Percentiles rank a stretch among this genome's conserved stretches.
phyloP scores from a whole-genome alignment of 1,284 basidiomycete genomes.

The Hymenochaete sp. region DNA sequence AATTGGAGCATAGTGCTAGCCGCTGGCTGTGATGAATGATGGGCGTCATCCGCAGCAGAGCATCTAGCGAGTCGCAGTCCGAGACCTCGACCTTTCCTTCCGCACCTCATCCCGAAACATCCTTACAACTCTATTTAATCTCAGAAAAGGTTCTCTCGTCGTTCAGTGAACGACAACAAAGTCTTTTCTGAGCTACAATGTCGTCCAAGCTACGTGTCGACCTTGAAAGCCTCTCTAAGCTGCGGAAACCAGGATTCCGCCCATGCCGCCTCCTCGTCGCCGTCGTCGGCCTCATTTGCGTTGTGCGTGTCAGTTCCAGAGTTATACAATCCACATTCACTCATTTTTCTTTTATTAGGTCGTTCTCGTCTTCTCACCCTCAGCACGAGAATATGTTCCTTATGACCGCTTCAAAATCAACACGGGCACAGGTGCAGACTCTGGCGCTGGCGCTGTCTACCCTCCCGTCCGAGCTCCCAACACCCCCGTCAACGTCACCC shows the following conservation, averaged over 20 bases:
- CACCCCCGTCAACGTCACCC: constrained; percentile 7
- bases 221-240: constrained; percentile 4
- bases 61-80: background rate
- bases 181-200: constrained; percentile 7
- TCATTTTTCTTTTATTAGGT: too few species aligned
- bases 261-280: constrained; percentile 9
- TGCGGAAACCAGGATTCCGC: constrained; percentile 4
- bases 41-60: too few species aligned
- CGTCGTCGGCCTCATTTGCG: constrained; percentile 3
- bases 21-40: too few species aligned
- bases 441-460: too few species aligned
- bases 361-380: background rate
- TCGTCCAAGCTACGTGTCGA: constrained; percentile 7
- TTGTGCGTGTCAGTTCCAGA: background rate
- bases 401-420: constrained; percentile 8
- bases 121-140: background rate
- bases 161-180: too few species aligned
- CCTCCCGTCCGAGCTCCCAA: constrained; percentile 1
- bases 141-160: too few species aligned
- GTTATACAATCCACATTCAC: too few species aligned
- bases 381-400: constrained; percentile 10
- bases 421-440: background rate
- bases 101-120: background rate
- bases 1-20: too few species aligned
- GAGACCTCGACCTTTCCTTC: constrained; percentile 1